A percentile compares a stretch with the other conserved stretches of the same genome.
Evolutionary conservation across 2,329 filamentous ascomycete genomes (phyloP).

Genomic region (Thielaviopsis ethacetica): DNA sequence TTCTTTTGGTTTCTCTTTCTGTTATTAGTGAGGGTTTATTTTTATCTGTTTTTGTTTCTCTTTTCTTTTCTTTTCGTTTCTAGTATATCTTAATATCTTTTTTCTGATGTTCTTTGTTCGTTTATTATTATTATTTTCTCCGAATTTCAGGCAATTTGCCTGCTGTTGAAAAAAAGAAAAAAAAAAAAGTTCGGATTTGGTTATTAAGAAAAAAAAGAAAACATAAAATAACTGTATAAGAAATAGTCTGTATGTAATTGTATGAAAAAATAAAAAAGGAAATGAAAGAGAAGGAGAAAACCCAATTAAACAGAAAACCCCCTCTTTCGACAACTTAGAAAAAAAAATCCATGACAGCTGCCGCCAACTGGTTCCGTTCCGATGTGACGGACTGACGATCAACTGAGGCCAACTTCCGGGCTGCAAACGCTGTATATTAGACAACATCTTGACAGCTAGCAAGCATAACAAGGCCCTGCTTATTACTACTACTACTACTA

Average conservation of each 20-base stretch:
- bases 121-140: not conserved
- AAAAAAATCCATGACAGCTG: not conserved
- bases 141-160: no score
- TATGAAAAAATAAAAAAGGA: not conserved
- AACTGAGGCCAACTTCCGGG: no score
- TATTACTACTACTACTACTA: no score
- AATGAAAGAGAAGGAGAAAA: constrained; percentile 2
- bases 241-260: not conserved
- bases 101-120: not conserved
- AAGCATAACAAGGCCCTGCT: no score
- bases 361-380: not conserved
- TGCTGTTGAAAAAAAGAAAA: no score
- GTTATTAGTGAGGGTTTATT: not conserved
- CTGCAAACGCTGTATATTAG: no score
- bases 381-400: not conserved
- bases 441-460: no score
- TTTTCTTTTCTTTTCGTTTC: not conserved
- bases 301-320: not conserved
- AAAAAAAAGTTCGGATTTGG: no score
- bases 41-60: not conserved
- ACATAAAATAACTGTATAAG: constrained; percentile 1
- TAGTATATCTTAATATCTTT: not conserved
- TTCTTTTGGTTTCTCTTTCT: no score
- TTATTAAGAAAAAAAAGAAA: constrained; percentile 2
- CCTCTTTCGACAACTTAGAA: not conserved